These are phyloP conservation scores for Heimioporus sp. DNA, from an alignment of 768 basidiomycete genomes.

Conservation along the genomic window DNA sequence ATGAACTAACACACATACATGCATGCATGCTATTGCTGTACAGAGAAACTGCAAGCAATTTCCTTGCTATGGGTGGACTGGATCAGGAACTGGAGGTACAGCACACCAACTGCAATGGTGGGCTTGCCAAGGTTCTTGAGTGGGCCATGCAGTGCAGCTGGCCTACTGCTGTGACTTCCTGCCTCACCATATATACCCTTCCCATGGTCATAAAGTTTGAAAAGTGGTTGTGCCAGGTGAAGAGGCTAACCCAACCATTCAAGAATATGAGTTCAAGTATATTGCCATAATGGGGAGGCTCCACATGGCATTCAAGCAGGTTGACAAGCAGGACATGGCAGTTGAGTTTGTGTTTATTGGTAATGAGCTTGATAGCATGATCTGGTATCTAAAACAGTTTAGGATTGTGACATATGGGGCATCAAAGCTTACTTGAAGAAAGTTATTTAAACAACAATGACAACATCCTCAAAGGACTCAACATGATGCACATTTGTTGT, in stretches of 20 bases:
- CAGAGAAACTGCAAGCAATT: conserved; percentile 83
- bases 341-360: conserved; percentile 83
- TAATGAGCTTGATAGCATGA: no score
- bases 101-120: conserved; percentile 57
- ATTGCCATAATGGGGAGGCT: conserved; percentile 44
- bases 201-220: conserved; percentile 59
- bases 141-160: conserved; percentile 68
- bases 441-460: no score
- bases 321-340: conserved; percentile 62
- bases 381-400: no score
- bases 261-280: conserved; percentile 49
- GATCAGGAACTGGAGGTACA: conserved; percentile 58
- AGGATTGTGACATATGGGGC: no score
- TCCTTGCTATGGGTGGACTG: conserved; percentile 68
- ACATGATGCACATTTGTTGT: no score
- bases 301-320: conserved; percentile 48
- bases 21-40: no score
- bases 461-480: no score
- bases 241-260: conserved; percentile 46
- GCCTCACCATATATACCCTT: conserved; percentile 35
- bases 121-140: conserved; percentile 54
- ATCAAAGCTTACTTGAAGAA: no score
- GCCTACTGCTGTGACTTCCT: conserved; percentile 63
- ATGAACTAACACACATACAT: no score
- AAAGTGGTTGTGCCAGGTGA: conserved; percentile 37